Evolutionary conservation across 75 land plant genomes (phyloP).

Genomic region (Cunninghamia lanceolata): DNA sequence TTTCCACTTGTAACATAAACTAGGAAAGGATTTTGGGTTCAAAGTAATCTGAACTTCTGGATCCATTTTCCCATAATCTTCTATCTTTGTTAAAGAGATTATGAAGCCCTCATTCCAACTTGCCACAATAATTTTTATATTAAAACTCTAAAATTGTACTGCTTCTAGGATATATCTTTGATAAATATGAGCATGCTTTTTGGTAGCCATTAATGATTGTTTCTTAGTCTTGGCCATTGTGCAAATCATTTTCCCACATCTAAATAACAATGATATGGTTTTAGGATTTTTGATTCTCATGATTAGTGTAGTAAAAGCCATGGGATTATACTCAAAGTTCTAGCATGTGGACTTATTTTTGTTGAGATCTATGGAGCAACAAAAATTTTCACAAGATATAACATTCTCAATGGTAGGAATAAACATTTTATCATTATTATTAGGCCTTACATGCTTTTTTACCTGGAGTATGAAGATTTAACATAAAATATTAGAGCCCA

Average conservation of each 20-base stretch:
- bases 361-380: neutral
- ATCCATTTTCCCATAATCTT: neutral
- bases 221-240: neutral
- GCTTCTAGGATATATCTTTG: neutral
- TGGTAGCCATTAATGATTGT: neutral
- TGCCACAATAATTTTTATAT: neutral
- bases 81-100: neutral
- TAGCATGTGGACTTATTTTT: neutral
- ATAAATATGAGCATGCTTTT: neutral
- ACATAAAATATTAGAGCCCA: too few species aligned
- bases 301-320: neutral
- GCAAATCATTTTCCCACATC: neutral
- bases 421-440: neutral
- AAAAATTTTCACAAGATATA: neutral
- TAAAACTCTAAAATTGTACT: neutral
- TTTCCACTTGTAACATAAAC: neutral
- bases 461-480: neutral
- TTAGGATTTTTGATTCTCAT: neutral
- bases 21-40: neutral
- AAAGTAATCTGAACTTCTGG: neutral
- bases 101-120: neutral
- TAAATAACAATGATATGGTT: neutral
- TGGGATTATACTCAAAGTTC: neutral
- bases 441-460: neutral
- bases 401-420: neutral